Evolutionary conservation across 331 rosid species (phyloP), one percentile per base, ranked within the genome.

Genomic region (Malus hybrid): DNA sequence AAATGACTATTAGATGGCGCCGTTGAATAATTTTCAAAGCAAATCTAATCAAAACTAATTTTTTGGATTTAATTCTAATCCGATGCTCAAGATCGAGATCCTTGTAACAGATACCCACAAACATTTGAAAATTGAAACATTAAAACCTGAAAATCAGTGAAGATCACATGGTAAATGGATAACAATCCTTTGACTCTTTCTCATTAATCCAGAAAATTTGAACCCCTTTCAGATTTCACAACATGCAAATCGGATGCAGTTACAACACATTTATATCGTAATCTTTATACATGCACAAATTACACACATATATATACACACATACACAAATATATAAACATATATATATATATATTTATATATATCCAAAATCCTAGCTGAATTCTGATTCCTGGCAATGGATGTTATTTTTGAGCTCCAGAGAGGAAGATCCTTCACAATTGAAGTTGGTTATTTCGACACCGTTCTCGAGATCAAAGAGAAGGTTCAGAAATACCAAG

Each of bases 361-460:
- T 0, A 50, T 5, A 50, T 2, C 56, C 4, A 15, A 50, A 50
- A 15, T 3, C 56, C 56, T 50, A 5, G 56, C 56, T 50, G 56
- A 50, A 15, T 5, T 50, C n/a, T 50, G 56, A 50, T 50, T 50
- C 56, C 56, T 58, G 19, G 22, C 33, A 15, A 89, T 93, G 98
- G 93, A 90, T 64, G 76, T 93, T 63, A 65, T 63, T 3, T 84
- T 93, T 30, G 89, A 78, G 73, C 73, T 80, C 6, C 87, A 36
- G 22, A 70, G 78, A 72, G 88, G 91, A 2, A 56, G 30, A 7
- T 5, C 87, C 6, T 93, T 93, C 84, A n/a, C 78, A 58, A 76
- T 93, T 29, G 90, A 86, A 82, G 76, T 90, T 0, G 93, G 90
- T 1, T 90, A 66, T 83, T 90, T 87, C 56, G 95, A 93, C 79